Percentiles rank a stretch among this genome's conserved stretches.
phyloP scores from a whole-genome alignment of 192 early-diverging fungal species.

The Haplosporangium gracile region DNA sequence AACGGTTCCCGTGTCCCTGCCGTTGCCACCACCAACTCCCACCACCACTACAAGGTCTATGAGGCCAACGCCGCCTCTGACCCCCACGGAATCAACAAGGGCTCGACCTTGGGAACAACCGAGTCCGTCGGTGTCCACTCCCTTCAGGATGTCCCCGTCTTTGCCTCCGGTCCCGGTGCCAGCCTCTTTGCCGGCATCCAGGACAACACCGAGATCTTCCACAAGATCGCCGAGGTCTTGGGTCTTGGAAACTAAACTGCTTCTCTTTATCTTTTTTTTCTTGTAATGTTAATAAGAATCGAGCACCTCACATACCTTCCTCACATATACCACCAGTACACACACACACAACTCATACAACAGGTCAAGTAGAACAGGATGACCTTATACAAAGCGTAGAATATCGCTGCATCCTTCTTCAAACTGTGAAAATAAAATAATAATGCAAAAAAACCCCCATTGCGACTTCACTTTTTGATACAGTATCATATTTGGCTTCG shows the following conservation, averaged over 20 bases:
- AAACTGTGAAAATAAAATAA: conserved; percentile 8
- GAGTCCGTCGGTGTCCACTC: conserved; percentile 60
- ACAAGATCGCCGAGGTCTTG: conserved; percentile 62
- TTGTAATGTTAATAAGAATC: conserved; percentile 12
- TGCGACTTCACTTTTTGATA: too few species aligned
- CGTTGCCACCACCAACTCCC: conserved; percentile 30
- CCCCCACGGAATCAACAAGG: conserved; percentile 43
- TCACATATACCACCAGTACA: background rate
- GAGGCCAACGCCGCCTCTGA: conserved; percentile 37
- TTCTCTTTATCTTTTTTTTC: background rate
- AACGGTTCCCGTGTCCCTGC: conserved; percentile 56
- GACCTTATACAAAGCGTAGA: conserved; percentile 22
- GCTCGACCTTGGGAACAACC: conserved; percentile 25
- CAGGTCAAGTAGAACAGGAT: background rate
- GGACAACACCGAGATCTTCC: conserved; percentile 66
- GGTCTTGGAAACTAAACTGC: conserved; percentile 50
- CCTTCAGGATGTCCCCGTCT: conserved; percentile 64
- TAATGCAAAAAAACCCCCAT: background rate
- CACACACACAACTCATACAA: background rate
- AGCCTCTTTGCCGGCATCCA: conserved; percentile 55
- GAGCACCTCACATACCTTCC: background rate
- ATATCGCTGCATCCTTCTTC: background rate
- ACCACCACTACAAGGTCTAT: conserved; percentile 41
- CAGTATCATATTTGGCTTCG: too few species aligned
- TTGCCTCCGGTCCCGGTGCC: conserved; percentile 58